phyloP scores from a whole-genome alignment of 352 stramenopile species.

The Phytophthora foliorum region DNA sequence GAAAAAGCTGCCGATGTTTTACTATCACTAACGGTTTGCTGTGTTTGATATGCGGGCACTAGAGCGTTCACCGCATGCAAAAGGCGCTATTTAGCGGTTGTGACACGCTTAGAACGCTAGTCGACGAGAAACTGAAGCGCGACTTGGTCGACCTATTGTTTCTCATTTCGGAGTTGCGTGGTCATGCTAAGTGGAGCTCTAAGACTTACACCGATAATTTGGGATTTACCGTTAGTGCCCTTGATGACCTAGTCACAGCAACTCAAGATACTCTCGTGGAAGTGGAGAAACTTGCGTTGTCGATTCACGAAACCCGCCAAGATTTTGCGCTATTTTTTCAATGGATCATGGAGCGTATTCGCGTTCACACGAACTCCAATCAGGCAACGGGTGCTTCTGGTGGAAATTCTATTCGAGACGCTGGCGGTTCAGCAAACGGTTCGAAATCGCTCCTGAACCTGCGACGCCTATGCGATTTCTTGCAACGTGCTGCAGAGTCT shows the following conservation, averaged over 20 bases:
- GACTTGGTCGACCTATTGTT: conserved; percentile 53
- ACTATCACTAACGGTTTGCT: neutral
- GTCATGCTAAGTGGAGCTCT: conserved; percentile 58
- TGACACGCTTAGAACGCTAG: conserved; percentile 42
- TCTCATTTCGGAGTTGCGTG: conserved; percentile 63
- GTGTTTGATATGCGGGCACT: neutral
- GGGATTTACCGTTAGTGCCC: conserved; percentile 42
- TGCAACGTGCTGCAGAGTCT: conserved; percentile 50
- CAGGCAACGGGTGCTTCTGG: conserved; percentile 3
- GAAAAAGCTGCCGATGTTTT: neutral
- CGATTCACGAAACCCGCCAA: conserved; percentile 62
- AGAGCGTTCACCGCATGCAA: conserved; percentile 73
- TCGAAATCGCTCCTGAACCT: conserved; percentile 69
- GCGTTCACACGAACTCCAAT: conserved; percentile 60
- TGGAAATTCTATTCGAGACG: conserved; percentile 3
- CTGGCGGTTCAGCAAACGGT: neutral
- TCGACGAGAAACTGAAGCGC: conserved; percentile 49
- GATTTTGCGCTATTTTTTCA: conserved; percentile 74
- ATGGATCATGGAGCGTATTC: conserved; percentile 73
- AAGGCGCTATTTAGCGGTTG: conserved; percentile 59
- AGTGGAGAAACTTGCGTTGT: conserved; percentile 53
- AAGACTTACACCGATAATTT: conserved; percentile 40
- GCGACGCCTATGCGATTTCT: conserved; percentile 62
- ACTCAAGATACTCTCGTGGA: conserved; percentile 50
- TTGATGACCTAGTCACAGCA: conserved; percentile 49